Percentiles rank a stretch among this genome's conserved stretches.
These are phyloP conservation scores for Fusarium tuaranense DNA, from an alignment of 2,329 filamentous ascomycete genomes.

Conservation along the genomic window DNA sequence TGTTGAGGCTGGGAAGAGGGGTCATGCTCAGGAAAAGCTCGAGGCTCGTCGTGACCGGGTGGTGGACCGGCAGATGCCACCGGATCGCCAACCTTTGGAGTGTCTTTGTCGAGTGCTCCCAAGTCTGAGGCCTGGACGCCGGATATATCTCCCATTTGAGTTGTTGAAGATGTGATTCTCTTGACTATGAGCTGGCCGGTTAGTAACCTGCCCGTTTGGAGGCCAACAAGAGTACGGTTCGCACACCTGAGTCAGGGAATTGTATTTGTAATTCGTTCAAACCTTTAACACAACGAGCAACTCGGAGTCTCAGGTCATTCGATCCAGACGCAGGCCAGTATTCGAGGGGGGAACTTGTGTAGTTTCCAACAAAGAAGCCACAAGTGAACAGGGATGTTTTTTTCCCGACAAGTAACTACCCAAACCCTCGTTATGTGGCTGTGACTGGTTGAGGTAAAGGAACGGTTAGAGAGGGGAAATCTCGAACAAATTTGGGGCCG, in stretches of 20 bases:
- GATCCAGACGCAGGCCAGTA: conserved; percentile 2
- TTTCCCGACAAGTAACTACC: conserved; percentile 15
- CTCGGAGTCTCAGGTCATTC: neutral
- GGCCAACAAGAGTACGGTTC: neutral
- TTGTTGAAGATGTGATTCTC: conserved; percentile 1
- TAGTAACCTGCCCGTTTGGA: conserved; percentile 5
- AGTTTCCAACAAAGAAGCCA: conserved; percentile 24
- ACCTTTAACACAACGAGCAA: neutral
- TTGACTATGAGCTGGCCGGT: conserved; percentile 8
- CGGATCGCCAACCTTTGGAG: conserved; percentile 16
- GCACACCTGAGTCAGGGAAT: neutral
- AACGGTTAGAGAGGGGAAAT: conserved; percentile 18
- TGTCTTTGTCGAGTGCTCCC: conserved; percentile 18
- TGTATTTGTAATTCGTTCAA: conserved; percentile 18
- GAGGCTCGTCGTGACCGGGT: conserved; percentile 19
- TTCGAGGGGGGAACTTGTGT: conserved; percentile 3
- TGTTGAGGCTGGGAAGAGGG: conserved; percentile 37
- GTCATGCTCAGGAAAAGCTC: conserved; percentile 33
- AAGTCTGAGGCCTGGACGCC: conserved; percentile 24
- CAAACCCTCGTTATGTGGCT: conserved; percentile 17
- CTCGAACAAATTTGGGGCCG: conserved; percentile 31
- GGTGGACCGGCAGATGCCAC: conserved; percentile 11
- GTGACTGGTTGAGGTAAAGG: conserved; percentile 20
- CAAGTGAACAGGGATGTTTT: conserved; percentile 28
- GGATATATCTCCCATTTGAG: conserved; percentile 42